These are phyloP conservation scores for Calocybe indica DNA, from an alignment of 768 basidiomycete species.

Conservation along the genomic window DNA sequence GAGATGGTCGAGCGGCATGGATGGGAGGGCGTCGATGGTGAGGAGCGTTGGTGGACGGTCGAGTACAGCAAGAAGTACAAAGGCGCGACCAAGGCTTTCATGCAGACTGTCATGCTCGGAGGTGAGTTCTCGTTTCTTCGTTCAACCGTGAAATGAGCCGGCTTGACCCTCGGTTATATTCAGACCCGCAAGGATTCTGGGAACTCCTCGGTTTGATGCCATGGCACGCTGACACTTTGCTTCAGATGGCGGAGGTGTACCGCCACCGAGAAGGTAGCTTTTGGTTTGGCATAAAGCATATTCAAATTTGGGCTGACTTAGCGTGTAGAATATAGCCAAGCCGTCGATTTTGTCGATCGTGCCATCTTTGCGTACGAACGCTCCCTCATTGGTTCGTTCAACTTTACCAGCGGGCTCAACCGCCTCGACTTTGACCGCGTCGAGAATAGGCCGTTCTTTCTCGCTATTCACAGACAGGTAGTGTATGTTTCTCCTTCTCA, in stretches of 20 bases:
- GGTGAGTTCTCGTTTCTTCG: constrained; percentile 40
- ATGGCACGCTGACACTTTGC: constrained; percentile 90
- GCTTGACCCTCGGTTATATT: background rate
- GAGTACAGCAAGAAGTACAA: constrained; percentile 85
- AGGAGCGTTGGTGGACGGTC: constrained; percentile 86
- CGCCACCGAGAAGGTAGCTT: constrained; percentile 78
- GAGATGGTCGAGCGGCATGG: constrained; percentile 34
- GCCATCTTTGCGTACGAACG: constrained; percentile 92
- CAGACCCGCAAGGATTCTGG: constrained; percentile 78
- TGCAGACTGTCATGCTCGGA: constrained; percentile 75
- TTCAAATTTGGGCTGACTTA: background rate
- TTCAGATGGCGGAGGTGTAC: constrained; percentile 82
- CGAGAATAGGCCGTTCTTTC: constrained; percentile 90
- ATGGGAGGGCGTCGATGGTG: constrained; percentile 24
- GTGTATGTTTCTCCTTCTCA: constrained; percentile 40
- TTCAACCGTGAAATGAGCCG: background rate
- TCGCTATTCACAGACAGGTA: constrained; percentile 80
- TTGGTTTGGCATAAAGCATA: background rate
- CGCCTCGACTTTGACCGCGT: constrained; percentile 87
- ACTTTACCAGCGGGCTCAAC: constrained; percentile 72
- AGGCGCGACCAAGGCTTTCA: constrained; percentile 73
- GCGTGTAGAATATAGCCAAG: constrained; percentile 66
- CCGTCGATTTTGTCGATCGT: constrained; percentile 87
- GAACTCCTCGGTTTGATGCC: constrained; percentile 71
- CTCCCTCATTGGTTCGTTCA: constrained; percentile 82